These are phyloP conservation scores for Calocybe gangraenosa DNA, from an alignment of 768 basidiomycete genomes.

Conservation along the genomic window DNA sequence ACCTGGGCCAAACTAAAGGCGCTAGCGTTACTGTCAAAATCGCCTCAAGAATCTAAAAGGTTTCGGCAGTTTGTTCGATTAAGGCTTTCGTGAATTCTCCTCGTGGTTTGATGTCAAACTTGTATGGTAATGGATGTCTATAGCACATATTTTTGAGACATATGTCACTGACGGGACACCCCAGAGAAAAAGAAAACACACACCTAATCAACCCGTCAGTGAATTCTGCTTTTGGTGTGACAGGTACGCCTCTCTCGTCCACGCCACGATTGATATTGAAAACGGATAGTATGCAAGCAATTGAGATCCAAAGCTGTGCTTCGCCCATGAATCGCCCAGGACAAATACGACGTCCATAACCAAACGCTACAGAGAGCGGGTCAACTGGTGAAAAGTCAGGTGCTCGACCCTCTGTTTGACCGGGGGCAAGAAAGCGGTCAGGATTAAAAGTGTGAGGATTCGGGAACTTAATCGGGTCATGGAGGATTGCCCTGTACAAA, in stretches of 20 bases:
- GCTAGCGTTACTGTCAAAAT: not conserved
- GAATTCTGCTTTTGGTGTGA: slow-evolving; percentile 30
- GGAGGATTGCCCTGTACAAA: slow-evolving; percentile 44
- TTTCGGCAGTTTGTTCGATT: slow-evolving; percentile 26
- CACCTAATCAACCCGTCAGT: slow-evolving; percentile 43
- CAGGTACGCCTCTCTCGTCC: slow-evolving; percentile 29
- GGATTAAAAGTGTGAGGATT: slow-evolving; percentile 47
- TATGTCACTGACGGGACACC: not conserved
- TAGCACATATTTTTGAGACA: not conserved
- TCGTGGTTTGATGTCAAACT: slow-evolving; percentile 28
- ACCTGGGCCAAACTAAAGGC: no score
- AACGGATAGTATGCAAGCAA: slow-evolving; percentile 37
- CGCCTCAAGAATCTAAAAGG: not conserved
- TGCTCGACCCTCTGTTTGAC: slow-evolving; percentile 12
- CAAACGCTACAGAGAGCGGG: slow-evolving; percentile 34
- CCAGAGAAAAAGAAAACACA: slow-evolving; percentile 5
- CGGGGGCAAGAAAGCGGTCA: slow-evolving; percentile 36
- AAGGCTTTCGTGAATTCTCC: slow-evolving; percentile 22
- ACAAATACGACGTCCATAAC: slow-evolving; percentile 42
- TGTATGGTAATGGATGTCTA: slow-evolving; percentile 31
- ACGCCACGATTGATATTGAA: slow-evolving; percentile 36
- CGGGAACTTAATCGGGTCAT: slow-evolving; percentile 40
- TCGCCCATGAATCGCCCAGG: slow-evolving; percentile 45
- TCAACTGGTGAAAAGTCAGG: slow-evolving; percentile 29
- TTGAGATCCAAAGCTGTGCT: slow-evolving; percentile 40